Percentiles rank a stretch among this genome's conserved stretches.
Evolutionary conservation across 768 basidiomycete genomes (phyloP).

Genomic region (Amanita inopinata): DNA sequence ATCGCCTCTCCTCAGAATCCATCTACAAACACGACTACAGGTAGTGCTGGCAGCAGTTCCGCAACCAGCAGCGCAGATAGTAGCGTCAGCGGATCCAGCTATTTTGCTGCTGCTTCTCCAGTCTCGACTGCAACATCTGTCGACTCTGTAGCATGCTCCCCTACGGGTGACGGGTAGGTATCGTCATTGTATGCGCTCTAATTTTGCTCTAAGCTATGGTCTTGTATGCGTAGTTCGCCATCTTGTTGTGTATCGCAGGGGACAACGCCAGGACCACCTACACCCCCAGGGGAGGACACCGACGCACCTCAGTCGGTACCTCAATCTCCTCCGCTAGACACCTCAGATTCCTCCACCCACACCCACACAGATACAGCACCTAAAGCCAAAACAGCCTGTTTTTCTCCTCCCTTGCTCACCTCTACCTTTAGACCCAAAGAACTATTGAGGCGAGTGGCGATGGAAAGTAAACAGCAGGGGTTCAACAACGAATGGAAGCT

Average conservation of each 20-base stretch:
- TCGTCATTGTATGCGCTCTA: constrained; percentile 2
- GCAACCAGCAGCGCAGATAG: not conserved
- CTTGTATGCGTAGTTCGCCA: not conserved
- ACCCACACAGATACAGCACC: constrained; percentile 9
- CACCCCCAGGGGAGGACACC: not conserved
- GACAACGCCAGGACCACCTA: not conserved
- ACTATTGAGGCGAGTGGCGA: constrained; percentile 23
- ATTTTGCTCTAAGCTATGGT: not conserved
- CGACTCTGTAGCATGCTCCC: not conserved
- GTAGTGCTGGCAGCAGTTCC: not conserved
- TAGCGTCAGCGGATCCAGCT: constrained; percentile 1
- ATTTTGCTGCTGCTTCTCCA: constrained; percentile 1
- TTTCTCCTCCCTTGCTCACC: constrained; percentile 31
- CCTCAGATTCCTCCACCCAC: constrained; percentile 13
- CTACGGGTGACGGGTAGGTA: constrained; percentile 1
- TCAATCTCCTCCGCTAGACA: constrained; percentile 12
- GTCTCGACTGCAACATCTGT: constrained; percentile 1
- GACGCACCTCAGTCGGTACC: constrained; percentile 8
- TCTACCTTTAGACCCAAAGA: constrained; percentile 42
- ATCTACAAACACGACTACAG: not conserved
- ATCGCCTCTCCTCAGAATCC: constrained; percentile 10
- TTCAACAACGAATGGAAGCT: not conserved
- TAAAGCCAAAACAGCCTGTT: constrained; percentile 15
- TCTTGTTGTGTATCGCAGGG: not conserved
- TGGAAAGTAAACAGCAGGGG: not conserved